These are phyloP conservation scores for Pythium sp. DNA, from an alignment of 352 stramenopile species.

Conservation along the genomic window DNA sequence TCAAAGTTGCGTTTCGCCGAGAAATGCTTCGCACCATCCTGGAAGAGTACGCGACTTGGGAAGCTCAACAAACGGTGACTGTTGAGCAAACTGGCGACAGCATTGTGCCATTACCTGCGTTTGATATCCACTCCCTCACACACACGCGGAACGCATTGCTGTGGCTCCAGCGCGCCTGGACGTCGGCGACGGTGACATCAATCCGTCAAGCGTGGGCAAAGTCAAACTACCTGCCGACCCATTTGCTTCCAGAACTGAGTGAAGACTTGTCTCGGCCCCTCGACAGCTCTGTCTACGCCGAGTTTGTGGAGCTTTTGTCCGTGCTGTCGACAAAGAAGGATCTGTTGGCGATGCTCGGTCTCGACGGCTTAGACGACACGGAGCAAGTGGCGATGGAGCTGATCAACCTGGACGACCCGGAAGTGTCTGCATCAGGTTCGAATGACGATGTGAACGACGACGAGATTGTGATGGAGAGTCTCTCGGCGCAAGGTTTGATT, in stretches of 20 bases:
- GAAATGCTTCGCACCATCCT: constrained; percentile 54
- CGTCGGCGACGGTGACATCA: constrained; percentile 20
- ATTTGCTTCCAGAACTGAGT: constrained; percentile 28
- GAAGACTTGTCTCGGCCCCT: constrained; percentile 14
- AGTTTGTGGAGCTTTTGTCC: constrained; percentile 27
- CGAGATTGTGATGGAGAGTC: constrained; percentile 59
- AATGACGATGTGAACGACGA: constrained; percentile 37
- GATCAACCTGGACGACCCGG: constrained; percentile 40
- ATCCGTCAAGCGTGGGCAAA: constrained; percentile 45
- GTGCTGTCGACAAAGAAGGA: constrained; percentile 22
- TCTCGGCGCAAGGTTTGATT: constrained; percentile 50
- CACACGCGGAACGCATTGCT: constrained; percentile 41
- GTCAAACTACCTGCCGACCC: constrained; percentile 32
- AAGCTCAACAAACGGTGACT: constrained; percentile 5
- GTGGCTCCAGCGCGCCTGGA: constrained; percentile 50
- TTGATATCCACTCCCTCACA: constrained; percentile 45
- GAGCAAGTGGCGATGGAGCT: constrained; percentile 37
- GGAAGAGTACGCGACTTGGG: constrained; percentile 23
- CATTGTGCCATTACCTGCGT: constrained; percentile 11
- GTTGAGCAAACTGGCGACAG: constrained; percentile 9
- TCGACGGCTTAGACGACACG: constrained; percentile 25
- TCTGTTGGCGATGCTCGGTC: constrained; percentile 33
- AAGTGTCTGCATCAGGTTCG: constrained; percentile 17
- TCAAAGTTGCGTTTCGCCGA: constrained; percentile 61
- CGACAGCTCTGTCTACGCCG: constrained; percentile 7